These are phyloP conservation scores for Phytopythium delawarense DNA, from an alignment of 352 stramenopile genomes.

Conservation along the genomic window DNA sequence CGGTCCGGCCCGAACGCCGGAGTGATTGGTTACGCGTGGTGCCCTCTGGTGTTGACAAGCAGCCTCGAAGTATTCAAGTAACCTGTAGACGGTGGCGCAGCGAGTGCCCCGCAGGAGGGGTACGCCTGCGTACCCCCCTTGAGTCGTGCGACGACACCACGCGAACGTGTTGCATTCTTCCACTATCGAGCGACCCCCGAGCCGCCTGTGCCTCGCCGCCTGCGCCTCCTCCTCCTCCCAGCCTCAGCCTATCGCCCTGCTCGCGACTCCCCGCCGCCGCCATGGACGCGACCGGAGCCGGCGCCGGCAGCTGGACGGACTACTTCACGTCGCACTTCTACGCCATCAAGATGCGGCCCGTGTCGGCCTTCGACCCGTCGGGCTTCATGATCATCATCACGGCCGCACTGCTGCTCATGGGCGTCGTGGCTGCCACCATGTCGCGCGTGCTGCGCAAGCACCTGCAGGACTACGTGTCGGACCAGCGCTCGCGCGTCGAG, in stretches of 20 bases:
- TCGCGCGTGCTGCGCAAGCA: conserved; percentile 60
- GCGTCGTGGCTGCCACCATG: conserved; percentile 44
- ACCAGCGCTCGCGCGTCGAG: conserved; percentile 57
- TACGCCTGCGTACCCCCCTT: too few relatives aligned
- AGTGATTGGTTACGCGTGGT: background rate
- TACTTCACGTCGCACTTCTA: conserved; percentile 86
- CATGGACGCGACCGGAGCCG: conserved; percentile 30
- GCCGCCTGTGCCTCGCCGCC: background rate
- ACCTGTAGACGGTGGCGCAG: background rate
- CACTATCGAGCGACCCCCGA: background rate
- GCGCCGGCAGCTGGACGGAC: conserved; percentile 36
- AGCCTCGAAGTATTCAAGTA: background rate
- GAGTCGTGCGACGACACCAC: conserved; percentile 3
- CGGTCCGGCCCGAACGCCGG: background rate
- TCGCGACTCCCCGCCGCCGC: background rate
- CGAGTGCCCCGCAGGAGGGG: background rate
- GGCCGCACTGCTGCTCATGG: conserved; percentile 59
- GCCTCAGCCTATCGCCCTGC: too few relatives aligned
- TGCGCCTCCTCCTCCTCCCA: background rate
- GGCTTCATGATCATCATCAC: conserved; percentile 82
- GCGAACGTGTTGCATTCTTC: conserved; percentile 8
- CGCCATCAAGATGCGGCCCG: conserved; percentile 74
- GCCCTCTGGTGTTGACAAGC: background rate
- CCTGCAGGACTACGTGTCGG: conserved; percentile 70
- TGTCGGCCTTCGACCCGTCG: conserved; percentile 82